These are phyloP conservation scores for Suaeda aralocaspica DNA, from an alignment of 148 eudicot species.

Conservation along the genomic window DNA sequence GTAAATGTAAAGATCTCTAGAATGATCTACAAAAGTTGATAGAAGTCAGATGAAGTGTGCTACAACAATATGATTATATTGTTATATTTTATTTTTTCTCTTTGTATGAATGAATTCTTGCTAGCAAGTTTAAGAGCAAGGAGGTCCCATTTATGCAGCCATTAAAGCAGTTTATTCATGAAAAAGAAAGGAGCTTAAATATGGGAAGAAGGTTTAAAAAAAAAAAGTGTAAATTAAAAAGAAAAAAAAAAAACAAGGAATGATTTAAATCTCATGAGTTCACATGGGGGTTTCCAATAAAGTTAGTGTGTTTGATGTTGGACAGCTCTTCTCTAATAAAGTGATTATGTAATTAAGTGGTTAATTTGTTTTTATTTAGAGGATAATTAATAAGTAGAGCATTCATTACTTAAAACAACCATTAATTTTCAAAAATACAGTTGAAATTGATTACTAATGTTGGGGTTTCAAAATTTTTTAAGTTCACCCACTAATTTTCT, in stretches of 20 bases:
- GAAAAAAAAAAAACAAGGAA: conserved; percentile 5
- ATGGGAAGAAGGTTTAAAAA: neutral
- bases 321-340: conserved; percentile 21
- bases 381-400: neutral
- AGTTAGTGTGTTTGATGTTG: conserved; percentile 24
- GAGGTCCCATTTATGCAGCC: conserved; percentile 21
- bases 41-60: conserved; percentile 19
- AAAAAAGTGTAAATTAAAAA: neutral
- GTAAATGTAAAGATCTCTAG: conserved; percentile 14
- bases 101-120: conserved; percentile 18
- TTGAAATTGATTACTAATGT: too few relatives aligned
- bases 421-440: neutral
- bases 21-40: conserved; percentile 8
- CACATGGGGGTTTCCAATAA: conserved; percentile 41
- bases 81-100: neutral
- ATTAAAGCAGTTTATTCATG: conserved; percentile 6
- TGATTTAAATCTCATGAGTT: conserved; percentile 20
- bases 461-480: neutral
- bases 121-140: conserved; percentile 9
- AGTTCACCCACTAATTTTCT: conserved; percentile 10
- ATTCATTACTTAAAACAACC: conserved; percentile 18
- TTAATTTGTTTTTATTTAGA: conserved; percentile 1
- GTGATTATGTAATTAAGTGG: conserved; percentile 10
- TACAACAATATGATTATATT: conserved; percentile 13
- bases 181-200: conserved; percentile 16